Base-by-base conservation (phyloP, 768 basidiomycete genomes). In the Kwoniella sp. region DNA sequence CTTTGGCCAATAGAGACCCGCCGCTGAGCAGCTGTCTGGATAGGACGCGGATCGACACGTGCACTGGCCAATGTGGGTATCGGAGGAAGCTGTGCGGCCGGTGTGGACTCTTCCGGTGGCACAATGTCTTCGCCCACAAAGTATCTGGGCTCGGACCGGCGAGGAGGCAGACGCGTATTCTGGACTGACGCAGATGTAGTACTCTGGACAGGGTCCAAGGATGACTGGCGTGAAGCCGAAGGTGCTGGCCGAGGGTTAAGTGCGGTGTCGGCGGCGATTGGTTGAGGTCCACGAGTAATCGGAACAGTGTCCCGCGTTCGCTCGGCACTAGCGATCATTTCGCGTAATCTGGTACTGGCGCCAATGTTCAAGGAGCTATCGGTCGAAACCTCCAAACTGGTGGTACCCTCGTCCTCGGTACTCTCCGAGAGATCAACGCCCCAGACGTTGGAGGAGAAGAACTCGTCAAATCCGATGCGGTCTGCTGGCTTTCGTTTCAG, bases 401-500 rank as follows among this genome's bases (percentile, higher is more conserved):
- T 31, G 15, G 50, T 56, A 17, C 55, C 69, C 85, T 87, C 23
- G 80, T 83, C 60, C 36, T 53, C 49, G 87, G 77, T 29, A 85
- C 55, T 57, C 38, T 68, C 66, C 2, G 46, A 46, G 57, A 71
- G 62, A 42, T 62, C 60, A 5, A 62, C 65, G 12, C 71, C 66
- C 70, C 73, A 73, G 8, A 74, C 90, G 27, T 79, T 80, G 59
- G 87, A 88, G 45, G 80, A 79, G 71, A 99, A 99, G 76, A 95
- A 96, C 34, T 91, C 88, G 11, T 92, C 88, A 55, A 92, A 99
- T 50, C 80, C 84, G 20, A 89, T 85, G 2, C 93, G 80, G 69
- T 95, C 88, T 0, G 79, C 80, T 0, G 95, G 91, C 33, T 84
- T 82, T 25, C 88, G 83, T 73, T 86, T 89, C 42, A 99, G 78